Percentiles rank a stretch among this genome's conserved stretches.
phyloP scores from a whole-genome alignment of 768 basidiomycete genomes.

The Zangia roseola region DNA sequence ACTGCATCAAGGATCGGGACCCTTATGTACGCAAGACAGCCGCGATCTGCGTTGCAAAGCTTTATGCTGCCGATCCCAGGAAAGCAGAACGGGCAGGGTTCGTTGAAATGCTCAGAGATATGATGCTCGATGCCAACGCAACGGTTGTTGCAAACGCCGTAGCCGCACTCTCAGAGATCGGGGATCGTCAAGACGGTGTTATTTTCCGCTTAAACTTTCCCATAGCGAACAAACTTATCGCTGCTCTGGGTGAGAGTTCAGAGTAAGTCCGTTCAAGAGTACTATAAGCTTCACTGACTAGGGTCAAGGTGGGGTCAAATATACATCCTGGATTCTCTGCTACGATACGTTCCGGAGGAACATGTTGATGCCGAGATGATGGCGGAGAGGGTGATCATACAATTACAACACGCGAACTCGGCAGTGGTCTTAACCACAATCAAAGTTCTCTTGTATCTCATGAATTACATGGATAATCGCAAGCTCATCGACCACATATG shows the following conservation, averaged over 20 bases:
- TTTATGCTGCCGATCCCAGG: conserved; percentile 85
- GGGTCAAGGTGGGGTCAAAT: conserved; percentile 92
- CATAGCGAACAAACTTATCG: conserved; percentile 85
- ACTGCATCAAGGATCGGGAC: conserved; percentile 90
- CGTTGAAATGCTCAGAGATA: conserved; percentile 85
- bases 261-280: conserved; percentile 62
- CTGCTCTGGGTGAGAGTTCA: conserved; percentile 92
- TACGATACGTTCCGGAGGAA: conserved; percentile 91
- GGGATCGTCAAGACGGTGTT: conserved; percentile 92
- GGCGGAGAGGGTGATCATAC: conserved; percentile 92
- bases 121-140: conserved; percentile 91
- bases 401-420: conserved; percentile 97
- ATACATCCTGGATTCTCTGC: conserved; percentile 91
- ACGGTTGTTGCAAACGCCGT: conserved; percentile 98
- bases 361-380: conserved; percentile 89
- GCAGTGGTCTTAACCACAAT: conserved; percentile 99
- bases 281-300: conserved; percentile 8
- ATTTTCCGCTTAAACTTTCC: conserved; percentile 86
- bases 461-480: conserved; percentile 98
- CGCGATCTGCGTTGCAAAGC: conserved; percentile 94
- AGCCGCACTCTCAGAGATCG: conserved; percentile 94
- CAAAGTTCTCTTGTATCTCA: conserved; percentile 91
- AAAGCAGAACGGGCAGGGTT: conserved; percentile 89
- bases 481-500: conserved; percentile 85
- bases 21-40: conserved; percentile 99